Base-by-base conservation (phyloP, 2,329 filamentous ascomycete genomes). In the Stylonectria norvegica region DNA sequence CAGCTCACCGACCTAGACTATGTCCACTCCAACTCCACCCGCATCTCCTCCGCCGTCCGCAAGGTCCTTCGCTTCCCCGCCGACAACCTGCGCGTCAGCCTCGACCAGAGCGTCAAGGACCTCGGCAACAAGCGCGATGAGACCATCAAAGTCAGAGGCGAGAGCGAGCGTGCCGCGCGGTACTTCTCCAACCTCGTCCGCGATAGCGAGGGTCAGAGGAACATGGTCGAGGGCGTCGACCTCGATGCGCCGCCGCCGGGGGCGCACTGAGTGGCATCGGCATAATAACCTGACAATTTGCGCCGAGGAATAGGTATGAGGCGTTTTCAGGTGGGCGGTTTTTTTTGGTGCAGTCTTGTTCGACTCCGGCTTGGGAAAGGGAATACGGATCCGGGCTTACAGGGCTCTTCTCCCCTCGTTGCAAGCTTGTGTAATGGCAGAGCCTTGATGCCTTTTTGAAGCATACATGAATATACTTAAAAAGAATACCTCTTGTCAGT, bases 121-220 rank as follows among this genome's bases (percentile, higher is more conserved):
- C 79, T 97, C 9, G 83, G 80, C 45, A 69, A 73, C 40, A 85
- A 86, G 61, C 84, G 86, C 53, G 86, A 93, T 52, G 86, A 95
- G 60, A 93, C 89, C 7, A 74, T 79, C 59, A 94, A 93, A 69
- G 77, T 88, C 45, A 83, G 83, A 64, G 73, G 72, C 22, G 91
- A 97, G 67, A 93, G 88, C 59, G 85, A 94, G 60, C 82, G 88
- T 20, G 93, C 93, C 5, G 73, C 80, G 51, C 94, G 91, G 65
- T 97, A 95, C 69, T 98, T 98, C 64, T 72, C 79, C 37, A 93
- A 94, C 57, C 75, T 98, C 14, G 81, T 93, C 37, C 77, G 85
- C 45, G 75, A 82, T 52, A 81, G 76, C 45, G 69, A 70, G 15
- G 65, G 70, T 42, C 71, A 83, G 54, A 70, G 75, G 22, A 60